Evolutionary conservation across 1,139 yeast genomes (phyloP), one percentile per base, ranked within the genome.

Genomic region (Meyerozyma carpophila): DNA sequence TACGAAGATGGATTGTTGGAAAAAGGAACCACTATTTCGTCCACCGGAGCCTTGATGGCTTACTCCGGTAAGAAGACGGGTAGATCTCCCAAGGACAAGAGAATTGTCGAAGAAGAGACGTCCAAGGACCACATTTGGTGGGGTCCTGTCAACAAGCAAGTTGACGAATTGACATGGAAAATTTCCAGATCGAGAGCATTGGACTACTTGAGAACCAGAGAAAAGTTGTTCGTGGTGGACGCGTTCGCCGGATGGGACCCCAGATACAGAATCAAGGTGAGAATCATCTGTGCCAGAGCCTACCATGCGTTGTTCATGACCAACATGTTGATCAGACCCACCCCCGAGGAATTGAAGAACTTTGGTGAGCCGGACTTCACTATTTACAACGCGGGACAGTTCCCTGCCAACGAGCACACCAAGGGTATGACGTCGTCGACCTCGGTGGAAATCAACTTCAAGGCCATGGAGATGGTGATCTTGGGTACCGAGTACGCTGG

Each of bases 191-290:
- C 94, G 56, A 87, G 98, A 73, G 98, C 98, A 46, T 81, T 91
- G 58, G 98, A 93, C 69, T 93, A 90, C 75, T 81, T 93, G 66
- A 87, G 96, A 78, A 93, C 98, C 49, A 85, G 96, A 72, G 93
- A 87, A 62, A 87, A 90, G 68, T 83, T 93, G 61, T 93, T 87
- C 68, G 94, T 93, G 51, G 91, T 93, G 55, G 98, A 93, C 65
- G 98, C 98, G 34, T 93, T 68, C 64, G 98, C 98, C 45, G 98
- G 98, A 54, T 93, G 98, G 98, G 98, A 93, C 68, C 97, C 98
- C 63, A 84, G 89, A 65, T 93, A 93, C 82, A 82, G 98, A 74
- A 82, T 93, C 68, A 91, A 91, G 76, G 95, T 93, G 50, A 84
- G 98, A 73, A 85, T 93, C 55, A 94, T 93, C 48, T 91, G 98